Evolutionary conservation across 306 rosid genomes (phyloP), one percentile per base, ranked within the genome.

Genomic region (Oxytropis ochrocephala): DNA sequence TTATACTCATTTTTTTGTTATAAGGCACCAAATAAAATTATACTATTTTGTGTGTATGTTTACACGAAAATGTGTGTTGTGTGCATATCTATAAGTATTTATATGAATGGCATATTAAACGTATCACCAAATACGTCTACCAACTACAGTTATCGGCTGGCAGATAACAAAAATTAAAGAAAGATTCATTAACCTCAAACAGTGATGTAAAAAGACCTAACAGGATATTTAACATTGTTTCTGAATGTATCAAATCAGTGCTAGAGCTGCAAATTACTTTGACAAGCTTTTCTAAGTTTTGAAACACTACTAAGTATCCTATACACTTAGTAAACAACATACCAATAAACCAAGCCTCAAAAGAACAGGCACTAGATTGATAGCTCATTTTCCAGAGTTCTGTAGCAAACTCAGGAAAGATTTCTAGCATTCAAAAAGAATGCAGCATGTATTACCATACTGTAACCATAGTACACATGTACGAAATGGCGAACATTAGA

Each of bases 371-470:
- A 64, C 36, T 66, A 59, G 11, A 38, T 33, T 44, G 10, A 36
- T 54, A 67, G 12, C 42, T 44, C 70, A 51, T 30, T 59, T 46
- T 38, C 42, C 54, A 42, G 6, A 10, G 21, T 11, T 68, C 44
- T n/a, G 50, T 5, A 67, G 41, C 64, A 56, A 64, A 72, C 63
- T 55, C 60, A 32, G 3, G 67, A 61, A 73, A 36, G 33, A 39
- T 78, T 65, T 47, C 63, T 33, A 61, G 48, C 72, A 48, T 47
- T 21, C 41, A 50, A 68, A 59, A 50, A 69, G 53, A 71, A 60
- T 30, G 42, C 14, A 69, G 24, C 70, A 39, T 61, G 43, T 46
- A 18, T 47, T 70, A 63, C 38, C 11, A 41, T 35, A 29, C 56
- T 10, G 56, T 42, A 55, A 67, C 49, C 50, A 76, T 65, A 42